Evolutionary conservation across 768 basidiomycete species (phyloP).

Genomic region (Terana coerulea): DNA sequence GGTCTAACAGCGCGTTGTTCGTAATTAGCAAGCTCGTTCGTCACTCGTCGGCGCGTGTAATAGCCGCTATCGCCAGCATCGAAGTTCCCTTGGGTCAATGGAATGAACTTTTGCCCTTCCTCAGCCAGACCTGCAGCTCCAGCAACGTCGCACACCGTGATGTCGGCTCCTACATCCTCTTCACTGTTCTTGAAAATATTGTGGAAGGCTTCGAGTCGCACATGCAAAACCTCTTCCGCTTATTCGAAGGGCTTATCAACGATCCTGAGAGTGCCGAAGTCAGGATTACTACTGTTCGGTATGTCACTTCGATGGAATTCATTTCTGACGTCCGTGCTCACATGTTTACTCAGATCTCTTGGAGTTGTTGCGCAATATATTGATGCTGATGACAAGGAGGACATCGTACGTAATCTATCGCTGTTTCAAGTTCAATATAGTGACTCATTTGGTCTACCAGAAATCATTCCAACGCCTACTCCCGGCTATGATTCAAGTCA

Average conservation of each 20-base stretch:
- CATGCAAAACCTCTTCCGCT: constrained; percentile 68
- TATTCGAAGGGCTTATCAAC: constrained; percentile 66
- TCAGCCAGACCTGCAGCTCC: constrained; percentile 74
- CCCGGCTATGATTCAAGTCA: constrained; percentile 84
- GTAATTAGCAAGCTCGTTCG: constrained; percentile 76
- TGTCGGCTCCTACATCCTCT: constrained; percentile 86
- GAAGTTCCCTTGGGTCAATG: constrained; percentile 80
- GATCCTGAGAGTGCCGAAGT: constrained; percentile 91
- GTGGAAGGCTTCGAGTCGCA: constrained; percentile 85
- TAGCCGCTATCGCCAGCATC: constrained; percentile 87
- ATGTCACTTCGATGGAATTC: constrained; percentile 15
- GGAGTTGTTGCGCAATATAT: constrained; percentile 94
- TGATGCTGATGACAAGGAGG: constrained; percentile 79
- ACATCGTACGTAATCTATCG: constrained; percentile 67
- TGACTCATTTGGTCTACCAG: constrained; percentile 33
- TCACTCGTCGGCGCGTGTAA: constrained; percentile 87
- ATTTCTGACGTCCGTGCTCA: constrained; percentile 3
- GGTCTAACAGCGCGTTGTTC: constrained; percentile 14
- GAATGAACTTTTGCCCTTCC: constrained; percentile 85
- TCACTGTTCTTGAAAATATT: constrained; percentile 87
- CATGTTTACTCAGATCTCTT: constrained; percentile 51
- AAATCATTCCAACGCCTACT: constrained; percentile 85
- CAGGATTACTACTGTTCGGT: constrained; percentile 85
- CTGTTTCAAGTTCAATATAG: background rate
- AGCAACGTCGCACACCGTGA: constrained; percentile 74